Evolutionary conservation across 2,329 filamentous ascomycete genomes (phyloP).

Genomic region (Hypomyces rosellus): DNA sequence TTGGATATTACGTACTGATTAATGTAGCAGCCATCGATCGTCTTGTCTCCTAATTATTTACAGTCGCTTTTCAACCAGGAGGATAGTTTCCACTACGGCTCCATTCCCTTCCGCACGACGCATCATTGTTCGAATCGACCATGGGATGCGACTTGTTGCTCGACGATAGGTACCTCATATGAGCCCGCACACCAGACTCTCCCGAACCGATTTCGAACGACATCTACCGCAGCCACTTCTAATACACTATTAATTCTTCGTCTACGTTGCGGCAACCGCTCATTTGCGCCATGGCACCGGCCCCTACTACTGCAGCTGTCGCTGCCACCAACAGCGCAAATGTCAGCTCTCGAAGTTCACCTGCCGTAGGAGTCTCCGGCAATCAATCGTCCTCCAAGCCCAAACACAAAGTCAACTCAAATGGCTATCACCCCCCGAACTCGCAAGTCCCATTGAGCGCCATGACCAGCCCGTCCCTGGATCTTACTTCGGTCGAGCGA

Average conservation of each 20-base stretch:
- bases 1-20: neutral
- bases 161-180: constrained; percentile 13
- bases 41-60: too few relatives aligned
- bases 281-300: constrained; percentile 33
- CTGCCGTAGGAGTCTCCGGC: constrained; percentile 34
- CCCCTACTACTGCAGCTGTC: constrained; percentile 29
- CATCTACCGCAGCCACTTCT: constrained; percentile 3
- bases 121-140: constrained; percentile 8
- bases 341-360: constrained; percentile 47
- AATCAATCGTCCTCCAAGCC: constrained; percentile 36
- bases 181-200: constrained; percentile 2
- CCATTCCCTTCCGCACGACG: constrained; percentile 7
- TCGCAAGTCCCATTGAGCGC: constrained; percentile 48
- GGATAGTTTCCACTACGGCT: neutral
- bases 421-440: constrained; percentile 47
- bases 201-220: constrained; percentile 3
- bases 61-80: neutral
- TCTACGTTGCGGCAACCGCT: constrained; percentile 5
- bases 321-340: constrained; percentile 37
- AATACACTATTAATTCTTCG: constrained; percentile 9
- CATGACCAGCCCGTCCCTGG: constrained; percentile 58
- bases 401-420: constrained; percentile 49
- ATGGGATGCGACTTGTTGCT: constrained; percentile 18
- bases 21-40: too few relatives aligned
- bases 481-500: constrained; percentile 85